Base-by-base conservation (phyloP, 1,284 basidiomycete genomes). In the Amylostereum chailletii region DNA sequence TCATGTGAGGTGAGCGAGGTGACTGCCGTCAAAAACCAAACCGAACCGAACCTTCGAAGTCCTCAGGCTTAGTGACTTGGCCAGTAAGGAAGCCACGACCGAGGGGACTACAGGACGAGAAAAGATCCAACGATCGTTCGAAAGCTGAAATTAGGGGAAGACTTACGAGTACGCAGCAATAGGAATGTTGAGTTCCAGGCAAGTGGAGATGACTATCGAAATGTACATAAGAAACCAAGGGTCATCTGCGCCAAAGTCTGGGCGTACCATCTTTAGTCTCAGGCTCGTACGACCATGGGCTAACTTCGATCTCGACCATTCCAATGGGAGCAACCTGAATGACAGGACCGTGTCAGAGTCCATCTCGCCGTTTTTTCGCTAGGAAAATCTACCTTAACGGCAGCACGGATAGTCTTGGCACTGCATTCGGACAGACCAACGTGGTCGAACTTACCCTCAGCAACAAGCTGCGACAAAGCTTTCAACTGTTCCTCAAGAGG, bases 61-160 rank as follows among this genome's bases (percentile, higher is more conserved):
- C 80, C 37, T 71, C 64, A 3, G 30, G 47, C 8, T 11, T 49
- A 42, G 40, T 51, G 60, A 74, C 71, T 34, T 60, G 58, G 2
- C 79, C 77, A 3, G 75, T 72, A 34, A 83, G 62, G 59, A 83
- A 71, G 1, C 82, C 82, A 30, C 69, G 64, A 1, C 77, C 79
- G 4, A 82, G 68, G 0, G 80, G 79, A 3, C 70, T 55, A 31
- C 34, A 3, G 6, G 11, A n/a, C 38, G 3, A 40, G 27, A 11
- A 40, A 29, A 38, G 39, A 5, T 19, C 8, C 11, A 19, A 8
- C 4, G 2, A 30, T n/a, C 3, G 29, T 4, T 19, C 11, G 34
- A 3, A 30, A 26, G 4, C 10, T 1, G 39, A 8, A 7, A 10
- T 8, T 11, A 5, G 26, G 4, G 11, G 1, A 19, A 7, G 5